Evolutionary conservation across 768 basidiomycete species (phyloP).

Genomic region (Strobilomyces echinocephalus): DNA sequence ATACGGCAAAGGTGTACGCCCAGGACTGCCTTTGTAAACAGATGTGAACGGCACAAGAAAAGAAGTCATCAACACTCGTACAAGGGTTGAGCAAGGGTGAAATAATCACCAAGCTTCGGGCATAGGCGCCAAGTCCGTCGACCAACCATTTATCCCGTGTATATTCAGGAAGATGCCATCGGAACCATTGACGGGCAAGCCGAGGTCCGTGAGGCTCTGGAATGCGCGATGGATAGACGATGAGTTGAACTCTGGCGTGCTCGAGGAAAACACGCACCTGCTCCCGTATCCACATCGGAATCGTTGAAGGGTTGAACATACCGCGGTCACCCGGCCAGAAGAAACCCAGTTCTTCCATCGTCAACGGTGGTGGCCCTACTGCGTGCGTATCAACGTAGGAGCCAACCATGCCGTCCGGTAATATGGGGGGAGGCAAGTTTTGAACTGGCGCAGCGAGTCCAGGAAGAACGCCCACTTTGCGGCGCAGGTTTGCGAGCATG

Average conservation of each 20-base stretch:
- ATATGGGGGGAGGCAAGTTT: slow-evolving; percentile 47
- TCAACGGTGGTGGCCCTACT: slow-evolving; percentile 56
- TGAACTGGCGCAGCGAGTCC: slow-evolving; percentile 46
- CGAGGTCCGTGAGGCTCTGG: slow-evolving; percentile 84
- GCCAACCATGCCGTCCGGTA: slow-evolving; percentile 55
- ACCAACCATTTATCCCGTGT: slow-evolving; percentile 68
- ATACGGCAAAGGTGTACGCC: slow-evolving; percentile 15
- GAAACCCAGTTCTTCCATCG: slow-evolving; percentile 82
- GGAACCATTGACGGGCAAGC: slow-evolving; percentile 85
- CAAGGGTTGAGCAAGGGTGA: slow-evolving; percentile 9
- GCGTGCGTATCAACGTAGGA: slow-evolving; percentile 52
- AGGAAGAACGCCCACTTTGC: slow-evolving; percentile 71
- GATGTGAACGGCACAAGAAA: slow-evolving; percentile 16
- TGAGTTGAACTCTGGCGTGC: neutral
- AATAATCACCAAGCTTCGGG: slow-evolving; percentile 76
- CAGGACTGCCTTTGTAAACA: slow-evolving; percentile 19
- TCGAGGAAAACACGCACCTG: slow-evolving; percentile 49
- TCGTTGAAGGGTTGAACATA: slow-evolving; percentile 71
- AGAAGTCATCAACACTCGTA: slow-evolving; percentile 23
- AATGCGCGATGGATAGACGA: neutral
- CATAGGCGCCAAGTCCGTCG: slow-evolving; percentile 67
- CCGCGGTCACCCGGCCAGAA: slow-evolving; percentile 61
- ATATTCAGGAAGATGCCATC: slow-evolving; percentile 86
- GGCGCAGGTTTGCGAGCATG: slow-evolving; percentile 88
- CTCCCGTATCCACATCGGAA: slow-evolving; percentile 92